A percentile compares a stretch with the other conserved stretches of the same genome.
These are phyloP conservation scores for Xylariaceae sp. DNA, from an alignment of 2,329 filamentous ascomycete species.

Conservation along the genomic window DNA sequence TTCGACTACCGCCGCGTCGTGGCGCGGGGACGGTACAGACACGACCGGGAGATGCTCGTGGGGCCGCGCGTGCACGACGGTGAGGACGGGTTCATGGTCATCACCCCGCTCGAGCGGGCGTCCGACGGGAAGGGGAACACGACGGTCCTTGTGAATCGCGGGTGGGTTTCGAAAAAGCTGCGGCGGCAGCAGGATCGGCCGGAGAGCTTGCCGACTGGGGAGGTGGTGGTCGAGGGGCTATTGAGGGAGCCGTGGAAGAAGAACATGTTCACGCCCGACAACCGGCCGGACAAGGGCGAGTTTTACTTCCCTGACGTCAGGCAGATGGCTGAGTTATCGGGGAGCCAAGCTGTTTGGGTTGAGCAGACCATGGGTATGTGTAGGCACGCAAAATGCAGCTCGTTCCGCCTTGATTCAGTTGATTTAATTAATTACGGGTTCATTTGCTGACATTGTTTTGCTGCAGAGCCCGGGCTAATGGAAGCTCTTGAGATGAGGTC, in stretches of 20 bases:
- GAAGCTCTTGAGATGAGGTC: constrained; percentile 69
- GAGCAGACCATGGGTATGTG: constrained; percentile 85
- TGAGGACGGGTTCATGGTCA: constrained; percentile 82
- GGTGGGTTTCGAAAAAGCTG: constrained; percentile 82
- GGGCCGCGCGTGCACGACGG: constrained; percentile 87
- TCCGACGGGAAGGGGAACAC: constrained; percentile 21
- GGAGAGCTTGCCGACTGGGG: constrained; percentile 62
- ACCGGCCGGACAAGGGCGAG: constrained; percentile 74
- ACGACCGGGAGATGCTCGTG: constrained; percentile 95
- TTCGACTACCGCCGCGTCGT: constrained; percentile 89
- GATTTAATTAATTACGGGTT: background rate
- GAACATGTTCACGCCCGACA: constrained; percentile 95
- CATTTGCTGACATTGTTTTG: constrained; percentile 20
- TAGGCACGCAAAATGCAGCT: background rate
- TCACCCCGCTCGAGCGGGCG: constrained; percentile 81
- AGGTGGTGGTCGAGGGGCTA: constrained; percentile 77
- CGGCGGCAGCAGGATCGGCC: constrained; percentile 59
- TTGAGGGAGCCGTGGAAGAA: constrained; percentile 90
- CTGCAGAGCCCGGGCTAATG: constrained; percentile 70
- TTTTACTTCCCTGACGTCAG: constrained; percentile 94
- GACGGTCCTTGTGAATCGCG: constrained; percentile 81
- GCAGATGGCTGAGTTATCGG: constrained; percentile 81
- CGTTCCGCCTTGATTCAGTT: background rate
- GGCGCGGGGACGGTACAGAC: constrained; percentile 68
- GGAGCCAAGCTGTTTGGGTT: constrained; percentile 87